phyloP scores from a whole-genome alignment of 768 basidiomycete genomes.

The Phaeolepiota aurea region DNA sequence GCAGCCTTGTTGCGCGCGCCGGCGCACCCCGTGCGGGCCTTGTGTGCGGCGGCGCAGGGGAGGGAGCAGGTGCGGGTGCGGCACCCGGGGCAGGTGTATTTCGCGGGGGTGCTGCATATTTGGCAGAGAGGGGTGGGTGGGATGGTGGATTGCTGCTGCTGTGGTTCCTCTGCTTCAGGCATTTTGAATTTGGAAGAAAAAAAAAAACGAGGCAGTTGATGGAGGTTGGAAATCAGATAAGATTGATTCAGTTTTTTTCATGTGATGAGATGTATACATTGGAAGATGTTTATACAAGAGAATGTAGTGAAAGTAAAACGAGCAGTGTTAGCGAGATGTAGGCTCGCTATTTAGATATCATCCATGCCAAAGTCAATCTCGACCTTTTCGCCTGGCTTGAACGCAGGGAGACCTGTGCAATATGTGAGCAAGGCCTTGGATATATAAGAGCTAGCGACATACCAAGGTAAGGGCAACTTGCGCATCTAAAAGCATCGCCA shows the following conservation, averaged over 20 bases:
- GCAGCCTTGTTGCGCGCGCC: slow-evolving; percentile 67
- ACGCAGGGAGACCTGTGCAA: slow-evolving; percentile 83
- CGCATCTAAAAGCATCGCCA: slow-evolving; percentile 96
- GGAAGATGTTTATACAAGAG: neutral
- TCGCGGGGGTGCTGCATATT: slow-evolving; percentile 42
- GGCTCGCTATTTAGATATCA: slow-evolving; percentile 68
- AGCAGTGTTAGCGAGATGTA: too few species aligned
- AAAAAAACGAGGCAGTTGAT: neutral
- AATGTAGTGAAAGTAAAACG: too few species aligned
- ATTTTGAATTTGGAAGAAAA: neutral
- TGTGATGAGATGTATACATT: neutral
- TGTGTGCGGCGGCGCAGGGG: slow-evolving; percentile 63
- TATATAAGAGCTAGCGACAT: too few species aligned
- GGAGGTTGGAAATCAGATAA: neutral
- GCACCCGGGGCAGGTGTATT: slow-evolving; percentile 80
- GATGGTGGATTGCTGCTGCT: slow-evolving; percentile 4
- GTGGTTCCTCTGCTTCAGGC: neutral
- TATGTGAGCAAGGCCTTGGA: too few species aligned
- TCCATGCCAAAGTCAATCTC: slow-evolving; percentile 86
- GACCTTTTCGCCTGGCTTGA: slow-evolving; percentile 98
- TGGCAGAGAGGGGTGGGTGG: slow-evolving; percentile 28
- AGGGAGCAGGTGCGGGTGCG: slow-evolving; percentile 64
- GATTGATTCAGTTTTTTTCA: neutral
- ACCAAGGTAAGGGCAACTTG: slow-evolving; percentile 95
- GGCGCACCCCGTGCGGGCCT: slow-evolving; percentile 48